Base-by-base conservation (phyloP, 1,284 basidiomycete genomes). In the Cutaneotrichosporon mucoides region DNA sequence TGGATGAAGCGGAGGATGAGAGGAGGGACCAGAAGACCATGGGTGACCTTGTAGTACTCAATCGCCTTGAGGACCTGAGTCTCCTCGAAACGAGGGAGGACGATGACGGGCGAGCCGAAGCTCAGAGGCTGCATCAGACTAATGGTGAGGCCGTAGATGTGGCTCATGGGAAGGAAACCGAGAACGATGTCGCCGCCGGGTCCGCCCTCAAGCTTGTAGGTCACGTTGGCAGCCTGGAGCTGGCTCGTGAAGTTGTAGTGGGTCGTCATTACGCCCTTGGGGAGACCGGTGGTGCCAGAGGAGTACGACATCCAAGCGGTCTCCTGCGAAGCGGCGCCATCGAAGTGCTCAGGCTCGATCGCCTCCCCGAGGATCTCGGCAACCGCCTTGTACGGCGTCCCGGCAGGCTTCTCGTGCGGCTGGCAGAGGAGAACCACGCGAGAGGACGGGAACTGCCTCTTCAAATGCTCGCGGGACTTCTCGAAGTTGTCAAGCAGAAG, bases 21-120 rank as follows among this genome's bases (percentile, higher is more conserved):
- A 0, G 92, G 92, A 0, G 93, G 92, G 0, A 95, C 92, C 45
- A 94, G 81, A 6, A 91, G 78, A 0, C 82, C 71, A 42, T 79
- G 75, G 0, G 87, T 88, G 55, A 86, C 81, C 57, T 81, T 83
- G 78, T 89, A 89, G 63, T 85, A 84, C 50, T 86, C 81, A 87
- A 90, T 91, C 35, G 81, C 77, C 8, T 81, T 80, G 3, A 91
- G 85, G 62, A 92, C 87, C 24, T 64, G 48, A 6, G 66, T 66
- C 54, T 76, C 73, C 42, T 74, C 73, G 73, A 92, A 94, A 12
- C 84, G 84, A 0, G 85, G 80, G 71, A 89, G 82, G 51, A 95
- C 76, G 41, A 91, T 82, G 3, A 86, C 80, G 0, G 87, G 83
- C 0, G 83, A 75, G 1, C 87, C 87, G 6, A 77, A 69, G 2